phyloP scores from a whole-genome alignment of 2,329 filamentous ascomycete species.

The Tricladium varicosporioides region DNA sequence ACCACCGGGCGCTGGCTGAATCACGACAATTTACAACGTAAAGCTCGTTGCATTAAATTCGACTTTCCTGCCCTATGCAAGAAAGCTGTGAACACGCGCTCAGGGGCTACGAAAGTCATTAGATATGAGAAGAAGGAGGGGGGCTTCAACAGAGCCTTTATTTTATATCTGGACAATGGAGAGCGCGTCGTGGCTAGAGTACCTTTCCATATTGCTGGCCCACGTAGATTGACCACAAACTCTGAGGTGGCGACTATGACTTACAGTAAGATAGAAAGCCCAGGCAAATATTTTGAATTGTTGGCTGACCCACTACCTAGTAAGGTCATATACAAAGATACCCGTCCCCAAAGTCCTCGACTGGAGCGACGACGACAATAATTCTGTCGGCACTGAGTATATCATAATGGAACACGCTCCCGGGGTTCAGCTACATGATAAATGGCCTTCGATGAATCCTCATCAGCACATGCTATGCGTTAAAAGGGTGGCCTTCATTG shows the following conservation, averaged over 20 bases:
- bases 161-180: constrained; percentile 40
- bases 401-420: constrained; percentile 40
- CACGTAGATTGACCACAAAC: constrained; percentile 36
- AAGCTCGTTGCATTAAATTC: constrained; percentile 39
- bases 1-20: constrained; percentile 39
- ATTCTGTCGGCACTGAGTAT: constrained; percentile 37
- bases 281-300: constrained; percentile 19
- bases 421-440: constrained; percentile 34
- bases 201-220: constrained; percentile 40
- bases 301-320: constrained; percentile 27
- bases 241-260: constrained; percentile 46
- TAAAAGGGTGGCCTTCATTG: constrained; percentile 11
- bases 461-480: constrained; percentile 29
- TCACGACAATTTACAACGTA: constrained; percentile 36
- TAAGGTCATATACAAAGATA: constrained; percentile 34
- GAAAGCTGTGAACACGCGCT: constrained; percentile 37
- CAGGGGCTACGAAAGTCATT: constrained; percentile 35
- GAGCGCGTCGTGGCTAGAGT: constrained; percentile 40
- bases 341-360: constrained; percentile 43
- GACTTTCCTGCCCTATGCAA: constrained; percentile 39
- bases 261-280: constrained; percentile 35
- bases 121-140: constrained; percentile 43
- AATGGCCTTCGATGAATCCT: constrained; percentile 34
- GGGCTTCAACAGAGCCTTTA: constrained; percentile 43
- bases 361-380: constrained; percentile 38